Evolutionary conservation across 1,139 yeast genomes (phyloP).

Genomic region (Trichomonascaceae sp.): DNA sequence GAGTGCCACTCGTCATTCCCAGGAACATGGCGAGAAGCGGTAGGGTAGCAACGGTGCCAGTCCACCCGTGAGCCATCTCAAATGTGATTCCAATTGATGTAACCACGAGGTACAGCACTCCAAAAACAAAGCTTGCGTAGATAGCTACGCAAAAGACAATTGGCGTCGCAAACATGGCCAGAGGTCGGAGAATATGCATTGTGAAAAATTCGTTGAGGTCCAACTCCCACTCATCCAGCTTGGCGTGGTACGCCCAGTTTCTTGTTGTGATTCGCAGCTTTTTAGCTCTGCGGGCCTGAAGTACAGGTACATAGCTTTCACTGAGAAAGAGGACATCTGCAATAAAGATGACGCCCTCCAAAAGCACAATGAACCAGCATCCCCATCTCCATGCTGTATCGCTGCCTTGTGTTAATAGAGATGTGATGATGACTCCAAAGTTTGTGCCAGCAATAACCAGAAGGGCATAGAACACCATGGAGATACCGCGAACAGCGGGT

Average conservation of each 20-base stretch:
- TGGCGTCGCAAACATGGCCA: constrained; percentile 34
- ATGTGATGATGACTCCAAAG: constrained; percentile 55
- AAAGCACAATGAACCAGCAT: constrained; percentile 51
- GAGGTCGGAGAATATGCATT: constrained; percentile 31
- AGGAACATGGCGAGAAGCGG: constrained; percentile 45
- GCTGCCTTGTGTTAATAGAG: constrained; percentile 42
- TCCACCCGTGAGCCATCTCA: constrained; percentile 25
- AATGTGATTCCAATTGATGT: constrained; percentile 29
- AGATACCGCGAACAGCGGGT: constrained; percentile 52
- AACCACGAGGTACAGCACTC: constrained; percentile 31
- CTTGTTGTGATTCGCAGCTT: constrained; percentile 47
- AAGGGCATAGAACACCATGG: constrained; percentile 54
- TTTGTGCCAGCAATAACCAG: constrained; percentile 67
- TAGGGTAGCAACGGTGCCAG: constrained; percentile 34
- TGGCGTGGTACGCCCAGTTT: constrained; percentile 33
- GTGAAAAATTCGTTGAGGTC: constrained; percentile 27
- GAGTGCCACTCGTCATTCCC: constrained; percentile 44
- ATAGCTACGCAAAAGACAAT: constrained; percentile 30
- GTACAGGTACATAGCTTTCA: constrained; percentile 65
- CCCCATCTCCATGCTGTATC: constrained; percentile 44
- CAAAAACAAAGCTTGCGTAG: constrained; percentile 35
- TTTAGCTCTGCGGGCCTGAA: constrained; percentile 44
- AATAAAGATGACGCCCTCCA: constrained; percentile 45
- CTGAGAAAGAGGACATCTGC: constrained; percentile 36
- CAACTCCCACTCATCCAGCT: constrained; percentile 32